Percentiles rank a stretch among this genome's conserved stretches.
Conservation (phyloP, 2,329 filamentous ascomycete species). For the Fusarium sp. region DNA sequence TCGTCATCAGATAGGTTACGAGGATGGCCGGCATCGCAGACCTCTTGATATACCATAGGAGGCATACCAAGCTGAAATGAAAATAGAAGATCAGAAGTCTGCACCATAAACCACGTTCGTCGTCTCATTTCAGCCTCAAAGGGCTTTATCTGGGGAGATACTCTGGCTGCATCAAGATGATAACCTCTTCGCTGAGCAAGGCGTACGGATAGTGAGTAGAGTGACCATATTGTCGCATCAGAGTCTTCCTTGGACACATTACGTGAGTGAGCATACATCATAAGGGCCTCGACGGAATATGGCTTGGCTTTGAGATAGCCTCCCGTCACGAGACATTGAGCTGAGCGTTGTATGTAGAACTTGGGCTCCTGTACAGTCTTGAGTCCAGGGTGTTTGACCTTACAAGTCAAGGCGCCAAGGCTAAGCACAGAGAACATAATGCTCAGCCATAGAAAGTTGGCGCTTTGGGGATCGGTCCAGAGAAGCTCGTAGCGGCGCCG, state of each 20-base stretch:
- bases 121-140: slow-evolving; percentile 66
- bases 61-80: slow-evolving; percentile 67
- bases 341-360: slow-evolving; percentile 55
- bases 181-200: slow-evolving; percentile 66
- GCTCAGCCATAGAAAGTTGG: slow-evolving; percentile 63
- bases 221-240: slow-evolving; percentile 61
- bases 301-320: slow-evolving; percentile 60
- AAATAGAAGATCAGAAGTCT: slow-evolving; percentile 62
- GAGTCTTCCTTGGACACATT: slow-evolving; percentile 57
- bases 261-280: slow-evolving; percentile 60
- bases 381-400: slow-evolving; percentile 46
- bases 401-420: slow-evolving; percentile 55
- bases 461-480: slow-evolving; percentile 56
- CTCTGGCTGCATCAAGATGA: slow-evolving; percentile 61
- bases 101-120: slow-evolving; percentile 61
- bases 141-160: slow-evolving; percentile 57
- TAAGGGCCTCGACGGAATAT: slow-evolving; percentile 62
- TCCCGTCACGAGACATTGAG: slow-evolving; percentile 62
- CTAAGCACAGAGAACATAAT: slow-evolving; percentile 63
- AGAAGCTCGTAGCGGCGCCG: slow-evolving; percentile 62
- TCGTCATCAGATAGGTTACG: slow-evolving; percentile 64
- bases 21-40: slow-evolving; percentile 61
- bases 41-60: slow-evolving; percentile 61
- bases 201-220: slow-evolving; percentile 61
- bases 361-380: slow-evolving; percentile 43